These are phyloP conservation scores for Umbilicus rupestris DNA, from an alignment of 164 flowering plant species.

Conservation along the genomic window DNA sequence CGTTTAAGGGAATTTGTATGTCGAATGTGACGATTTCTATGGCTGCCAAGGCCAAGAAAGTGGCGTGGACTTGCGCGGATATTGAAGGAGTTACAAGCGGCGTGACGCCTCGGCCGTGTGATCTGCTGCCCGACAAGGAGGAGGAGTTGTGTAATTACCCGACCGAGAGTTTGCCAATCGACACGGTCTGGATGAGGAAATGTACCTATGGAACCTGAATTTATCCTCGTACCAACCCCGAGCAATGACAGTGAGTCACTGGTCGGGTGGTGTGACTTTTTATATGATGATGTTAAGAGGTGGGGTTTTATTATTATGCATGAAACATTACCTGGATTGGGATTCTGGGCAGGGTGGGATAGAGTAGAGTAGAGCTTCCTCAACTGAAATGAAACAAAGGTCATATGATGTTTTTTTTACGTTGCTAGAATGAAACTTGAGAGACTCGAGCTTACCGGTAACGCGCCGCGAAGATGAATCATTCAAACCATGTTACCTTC, in stretches of 20 bases:
- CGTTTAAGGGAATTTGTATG: slow-evolving; percentile 50
- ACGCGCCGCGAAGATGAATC: no score
- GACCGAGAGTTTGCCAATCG: slow-evolving; percentile 32
- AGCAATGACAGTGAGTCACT: no score
- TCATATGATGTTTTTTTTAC: no score
- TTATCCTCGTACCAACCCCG: no score
- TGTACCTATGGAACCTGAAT: slow-evolving; percentile 9
- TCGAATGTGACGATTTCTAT: slow-evolving; percentile 48
- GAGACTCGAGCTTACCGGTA: no score
- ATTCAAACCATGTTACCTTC: no score
- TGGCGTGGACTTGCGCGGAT: slow-evolving; percentile 48
- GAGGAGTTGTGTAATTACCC: slow-evolving; percentile 37
- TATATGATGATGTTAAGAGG: no score
- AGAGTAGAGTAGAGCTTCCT: slow-evolving; percentile 80
- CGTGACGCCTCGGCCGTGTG: slow-evolving; percentile 51
- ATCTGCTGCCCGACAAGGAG: slow-evolving; percentile 23
- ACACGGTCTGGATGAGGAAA: slow-evolving; percentile 14
- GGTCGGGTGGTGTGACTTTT: no score
- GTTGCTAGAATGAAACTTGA: no score
- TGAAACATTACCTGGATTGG: no score
- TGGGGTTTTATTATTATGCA: slow-evolving; percentile 82
- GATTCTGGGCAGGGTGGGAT: slow-evolving; percentile 77
- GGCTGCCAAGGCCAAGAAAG: slow-evolving; percentile 38
- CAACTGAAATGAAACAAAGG: no score
- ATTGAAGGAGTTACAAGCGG: slow-evolving; percentile 38